Evolutionary conservation across 768 basidiomycete genomes (phyloP), one percentile per base, ranked within the genome.

Genomic region (Coprinopsis cinerea): DNA sequence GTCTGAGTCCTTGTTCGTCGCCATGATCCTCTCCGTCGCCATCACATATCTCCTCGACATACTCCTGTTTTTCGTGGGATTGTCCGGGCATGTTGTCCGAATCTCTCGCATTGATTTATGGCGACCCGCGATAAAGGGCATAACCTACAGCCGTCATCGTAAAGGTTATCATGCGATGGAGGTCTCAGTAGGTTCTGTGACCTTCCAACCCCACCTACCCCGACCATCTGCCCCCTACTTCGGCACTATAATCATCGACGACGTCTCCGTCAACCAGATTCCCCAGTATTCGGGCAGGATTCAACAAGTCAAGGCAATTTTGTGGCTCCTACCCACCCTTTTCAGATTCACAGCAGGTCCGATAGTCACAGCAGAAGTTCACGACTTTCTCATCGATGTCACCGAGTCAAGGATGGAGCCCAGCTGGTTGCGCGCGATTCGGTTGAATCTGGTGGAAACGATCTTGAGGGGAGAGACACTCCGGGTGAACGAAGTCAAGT

Each of bases 291-390:
- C n/a, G 9, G 20, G 14, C 27, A 49, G 22, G 10, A 10, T 65
- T 11, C 41, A 53, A 3, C 30, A 39, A 13, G 15, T 67, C 9
- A 44, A 60, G 17, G 51, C 60, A 20, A 59, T 61, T 17, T 42
- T 72, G 24, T 71, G 67, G 62, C 53, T 76, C 48, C 68, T 72
- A 55, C 75, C 75, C 4, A 55, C 63, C 6, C 54, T 67, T 42
- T 68, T 69, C 48, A 53, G 67, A 17, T 61, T 66, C 48, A 68
- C 69, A 10, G 62, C 66, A 4, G 68, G 70, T 1, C 60, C 68
- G 2, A 68, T 66, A 67, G 48, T 64, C 4, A 59, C 64, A 27
- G 60, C 63, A 20, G 58, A 60, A 11, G 51, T 78, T 17, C 58
- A 70, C 23, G 70, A 66, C 13, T 70, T 73, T 51, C 55, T 64